Evolutionary conservation across 179 eudicot species (phyloP).

Genomic region (Silene vulgaris): DNA sequence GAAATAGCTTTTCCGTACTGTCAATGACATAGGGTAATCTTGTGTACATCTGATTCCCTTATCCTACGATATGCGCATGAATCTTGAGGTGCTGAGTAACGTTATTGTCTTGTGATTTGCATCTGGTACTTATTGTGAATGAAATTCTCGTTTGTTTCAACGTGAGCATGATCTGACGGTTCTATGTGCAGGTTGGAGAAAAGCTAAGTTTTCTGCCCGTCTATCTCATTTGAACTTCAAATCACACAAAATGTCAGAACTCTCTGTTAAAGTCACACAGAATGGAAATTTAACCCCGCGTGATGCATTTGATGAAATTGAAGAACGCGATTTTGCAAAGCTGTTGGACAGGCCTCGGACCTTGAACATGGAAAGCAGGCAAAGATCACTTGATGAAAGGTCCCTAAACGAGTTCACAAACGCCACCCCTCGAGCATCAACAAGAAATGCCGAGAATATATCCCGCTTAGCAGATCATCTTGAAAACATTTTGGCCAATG

Average conservation of each 20-base stretch:
- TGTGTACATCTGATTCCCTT: not conserved
- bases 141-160: not conserved
- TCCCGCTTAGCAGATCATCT: conserved; percentile 36
- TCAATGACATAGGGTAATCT: not conserved
- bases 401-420: conserved; percentile 45
- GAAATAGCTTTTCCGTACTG: not conserved
- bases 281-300: conserved; percentile 37
- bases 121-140: not conserved
- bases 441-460: conserved; percentile 39
- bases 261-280: conserved; percentile 37
- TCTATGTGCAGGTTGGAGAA: conserved; percentile 14
- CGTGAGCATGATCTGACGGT: not conserved
- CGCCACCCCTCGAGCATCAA: conserved; percentile 39
- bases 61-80: not conserved
- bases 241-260: conserved; percentile 32
- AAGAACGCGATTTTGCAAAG: conserved; percentile 54
- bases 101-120: not conserved
- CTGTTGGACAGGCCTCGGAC: conserved; percentile 50
- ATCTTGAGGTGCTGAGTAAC: not conserved
- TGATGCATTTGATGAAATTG: conserved; percentile 38
- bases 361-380: conserved; percentile 57
- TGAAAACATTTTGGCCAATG: conserved; percentile 39
- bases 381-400: conserved; percentile 72
- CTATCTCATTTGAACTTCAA: not conserved
- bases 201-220: not conserved